Conservation (phyloP, 805 yeast genomes). For the Debaryomyces castellii region DNA sequence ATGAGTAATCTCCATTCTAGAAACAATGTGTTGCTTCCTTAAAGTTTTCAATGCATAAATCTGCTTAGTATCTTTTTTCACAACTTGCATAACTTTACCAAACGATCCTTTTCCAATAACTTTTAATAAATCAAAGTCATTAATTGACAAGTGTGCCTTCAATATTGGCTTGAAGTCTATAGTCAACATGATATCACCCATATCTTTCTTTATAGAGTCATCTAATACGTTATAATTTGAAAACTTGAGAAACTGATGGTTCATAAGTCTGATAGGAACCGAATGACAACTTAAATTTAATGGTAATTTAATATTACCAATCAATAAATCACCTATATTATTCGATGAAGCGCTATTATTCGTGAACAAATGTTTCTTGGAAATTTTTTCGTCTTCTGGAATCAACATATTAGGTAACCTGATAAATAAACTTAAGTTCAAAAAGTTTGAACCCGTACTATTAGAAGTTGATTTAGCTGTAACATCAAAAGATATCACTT, state of each 20-base stretch:
- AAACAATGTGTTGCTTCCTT: slow-evolving; percentile 90
- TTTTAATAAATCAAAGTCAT: slow-evolving; percentile 88
- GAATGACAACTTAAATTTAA: slow-evolving; percentile 54
- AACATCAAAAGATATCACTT: slow-evolving; percentile 89
- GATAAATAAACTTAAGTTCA: slow-evolving; percentile 77
- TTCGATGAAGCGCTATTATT: slow-evolving; percentile 17
- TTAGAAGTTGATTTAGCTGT: slow-evolving; percentile 30
- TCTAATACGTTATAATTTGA: slow-evolving; percentile 43
- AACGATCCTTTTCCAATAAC: slow-evolving; percentile 98
- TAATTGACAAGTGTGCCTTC: slow-evolving; percentile 73
- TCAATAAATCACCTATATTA: slow-evolving; percentile 63
- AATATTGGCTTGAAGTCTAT: slow-evolving; percentile 67
- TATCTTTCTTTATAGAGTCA: slow-evolving; percentile 30
- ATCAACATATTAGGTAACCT: slow-evolving; percentile 68
- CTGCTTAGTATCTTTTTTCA: slow-evolving; percentile 91
- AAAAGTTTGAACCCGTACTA: slow-evolving; percentile 48
- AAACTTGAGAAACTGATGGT: slow-evolving; percentile 51
- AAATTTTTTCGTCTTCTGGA: slow-evolving; percentile 37
- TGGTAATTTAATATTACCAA: slow-evolving; percentile 69
- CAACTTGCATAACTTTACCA: slow-evolving; percentile 98
- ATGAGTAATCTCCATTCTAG: slow-evolving; percentile 92
- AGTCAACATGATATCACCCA: slow-evolving; percentile 59
- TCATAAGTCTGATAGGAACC: slow-evolving; percentile 54
- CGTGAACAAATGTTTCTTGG: slow-evolving; percentile 30
- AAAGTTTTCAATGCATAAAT: slow-evolving; percentile 93